Evolutionary conservation across 2,329 filamentous ascomycete genomes (phyloP).

Genomic region (Canariomyces notabilis): DNA sequence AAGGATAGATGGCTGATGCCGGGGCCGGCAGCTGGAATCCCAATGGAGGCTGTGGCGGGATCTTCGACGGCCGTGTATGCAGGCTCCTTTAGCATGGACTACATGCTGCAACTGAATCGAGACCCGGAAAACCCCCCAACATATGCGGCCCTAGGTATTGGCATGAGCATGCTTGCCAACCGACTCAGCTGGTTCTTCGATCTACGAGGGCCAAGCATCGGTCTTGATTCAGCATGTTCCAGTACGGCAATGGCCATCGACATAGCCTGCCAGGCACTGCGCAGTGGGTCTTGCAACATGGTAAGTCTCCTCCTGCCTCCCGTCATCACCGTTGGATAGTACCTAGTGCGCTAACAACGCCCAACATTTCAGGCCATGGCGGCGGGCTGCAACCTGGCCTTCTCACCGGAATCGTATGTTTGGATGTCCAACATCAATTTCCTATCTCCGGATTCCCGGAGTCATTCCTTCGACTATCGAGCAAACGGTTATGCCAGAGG

Average conservation of each 20-base stretch:
- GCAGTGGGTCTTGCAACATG: too few relatives aligned
- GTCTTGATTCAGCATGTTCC: constrained; percentile 5
- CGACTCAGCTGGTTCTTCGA: constrained; percentile 5
- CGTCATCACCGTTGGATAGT: constrained; percentile 22
- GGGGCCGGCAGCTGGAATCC: neutral
- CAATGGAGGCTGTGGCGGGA: neutral
- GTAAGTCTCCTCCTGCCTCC: neutral
- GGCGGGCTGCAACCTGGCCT: constrained; percentile 1
- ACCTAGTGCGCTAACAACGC: constrained; percentile 28
- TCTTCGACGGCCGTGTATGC: constrained; percentile 15
- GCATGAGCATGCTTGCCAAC: constrained; percentile 27
- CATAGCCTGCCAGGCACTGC: constrained; percentile 1
- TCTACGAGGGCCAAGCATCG: constrained; percentile 1
- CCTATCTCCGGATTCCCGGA: constrained; percentile 2
- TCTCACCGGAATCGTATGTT: neutral
- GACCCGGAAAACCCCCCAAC: constrained; percentile 27
- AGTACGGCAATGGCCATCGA: neutral
- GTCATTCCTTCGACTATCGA: constrained; percentile 15
- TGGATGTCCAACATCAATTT: neutral
- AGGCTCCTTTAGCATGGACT: constrained; percentile 29
- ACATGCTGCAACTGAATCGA: constrained; percentile 20
- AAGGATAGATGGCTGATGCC: neutral
- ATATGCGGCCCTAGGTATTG: constrained; percentile 31
- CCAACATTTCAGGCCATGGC: constrained; percentile 23
- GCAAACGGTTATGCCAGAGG: constrained; percentile 48